These are phyloP conservation scores for Fragaria iinumae DNA, from an alignment of 306 rosid species.

Conservation along the genomic window DNA sequence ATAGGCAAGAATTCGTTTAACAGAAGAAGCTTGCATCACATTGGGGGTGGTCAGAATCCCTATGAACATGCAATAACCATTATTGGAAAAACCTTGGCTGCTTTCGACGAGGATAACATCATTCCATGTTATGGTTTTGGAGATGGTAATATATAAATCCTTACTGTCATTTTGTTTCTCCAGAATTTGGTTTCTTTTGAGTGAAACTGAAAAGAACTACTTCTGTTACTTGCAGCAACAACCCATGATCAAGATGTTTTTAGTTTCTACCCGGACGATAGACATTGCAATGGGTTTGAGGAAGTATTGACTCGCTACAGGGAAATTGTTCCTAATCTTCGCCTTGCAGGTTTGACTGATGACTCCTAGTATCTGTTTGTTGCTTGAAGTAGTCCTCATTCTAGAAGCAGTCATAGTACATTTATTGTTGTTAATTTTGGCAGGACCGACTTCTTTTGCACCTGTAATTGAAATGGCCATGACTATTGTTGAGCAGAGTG, in stretches of 20 bases:
- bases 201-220: constrained; percentile 22
- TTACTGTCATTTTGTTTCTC: constrained; percentile 7
- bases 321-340: constrained; percentile 75
- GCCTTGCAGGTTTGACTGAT: constrained; percentile 71
- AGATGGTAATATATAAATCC: constrained; percentile 55
- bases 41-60: constrained; percentile 71
- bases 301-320: constrained; percentile 74
- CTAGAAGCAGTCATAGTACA: neutral
- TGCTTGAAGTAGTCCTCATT: constrained; percentile 11
- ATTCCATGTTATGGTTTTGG: constrained; percentile 98
- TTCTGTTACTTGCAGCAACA: constrained; percentile 57
- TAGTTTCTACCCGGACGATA: constrained; percentile 73
- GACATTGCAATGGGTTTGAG: constrained; percentile 85
- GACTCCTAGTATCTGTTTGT: constrained; percentile 4
- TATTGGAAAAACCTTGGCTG: constrained; percentile 83
- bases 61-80: constrained; percentile 92
- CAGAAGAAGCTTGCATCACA: constrained; percentile 76
- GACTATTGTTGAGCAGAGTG: constrained; percentile 91
- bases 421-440: constrained; percentile 19
- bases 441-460: constrained; percentile 97
- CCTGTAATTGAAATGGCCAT: constrained; percentile 91
- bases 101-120: constrained; percentile 87
- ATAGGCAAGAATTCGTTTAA: constrained; percentile 69
- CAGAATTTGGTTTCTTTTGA: constrained; percentile 1
- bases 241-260: constrained; percentile 93